Conservation (phyloP, 805 yeast species). For the Yamadazyma philogaea region DNA sequence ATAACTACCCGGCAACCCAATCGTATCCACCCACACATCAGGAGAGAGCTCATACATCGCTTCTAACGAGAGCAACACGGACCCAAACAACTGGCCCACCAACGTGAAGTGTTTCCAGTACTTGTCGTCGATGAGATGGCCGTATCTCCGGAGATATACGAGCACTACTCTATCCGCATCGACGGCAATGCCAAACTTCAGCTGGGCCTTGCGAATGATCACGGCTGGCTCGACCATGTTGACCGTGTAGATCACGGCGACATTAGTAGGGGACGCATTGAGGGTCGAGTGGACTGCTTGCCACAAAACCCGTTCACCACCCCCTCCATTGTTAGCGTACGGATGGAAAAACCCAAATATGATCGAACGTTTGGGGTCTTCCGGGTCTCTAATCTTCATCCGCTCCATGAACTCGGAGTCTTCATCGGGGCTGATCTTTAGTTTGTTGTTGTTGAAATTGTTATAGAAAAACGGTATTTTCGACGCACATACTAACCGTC, state of each 20-base stretch:
- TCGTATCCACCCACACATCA: constrained; percentile 91
- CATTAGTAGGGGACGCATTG: constrained; percentile 41
- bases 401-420: constrained; percentile 21
- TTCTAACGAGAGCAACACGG: constrained; percentile 62
- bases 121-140: constrained; percentile 62
- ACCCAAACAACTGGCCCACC: constrained; percentile 84
- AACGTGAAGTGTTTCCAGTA: constrained; percentile 81
- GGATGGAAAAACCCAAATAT: constrained; percentile 93
- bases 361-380: constrained; percentile 38
- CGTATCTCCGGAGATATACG: constrained; percentile 50
- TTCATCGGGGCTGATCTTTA: constrained; percentile 33
- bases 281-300: constrained; percentile 79
- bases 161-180: constrained; percentile 52
- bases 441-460: constrained; percentile 34
- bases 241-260: constrained; percentile 73
- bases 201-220: constrained; percentile 50
- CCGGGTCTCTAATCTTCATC: constrained; percentile 30
- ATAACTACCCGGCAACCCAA: constrained; percentile 89
- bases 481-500: constrained; percentile 37
- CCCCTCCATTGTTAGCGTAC: constrained; percentile 93
- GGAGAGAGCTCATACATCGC: constrained; percentile 71
- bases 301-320: constrained; percentile 97
- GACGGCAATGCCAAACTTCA: constrained; percentile 53
- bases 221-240: constrained; percentile 48
- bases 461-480: constrained; percentile 36